Base-by-base conservation (phyloP, 208 protist species). In the Leishmania major region DNA sequence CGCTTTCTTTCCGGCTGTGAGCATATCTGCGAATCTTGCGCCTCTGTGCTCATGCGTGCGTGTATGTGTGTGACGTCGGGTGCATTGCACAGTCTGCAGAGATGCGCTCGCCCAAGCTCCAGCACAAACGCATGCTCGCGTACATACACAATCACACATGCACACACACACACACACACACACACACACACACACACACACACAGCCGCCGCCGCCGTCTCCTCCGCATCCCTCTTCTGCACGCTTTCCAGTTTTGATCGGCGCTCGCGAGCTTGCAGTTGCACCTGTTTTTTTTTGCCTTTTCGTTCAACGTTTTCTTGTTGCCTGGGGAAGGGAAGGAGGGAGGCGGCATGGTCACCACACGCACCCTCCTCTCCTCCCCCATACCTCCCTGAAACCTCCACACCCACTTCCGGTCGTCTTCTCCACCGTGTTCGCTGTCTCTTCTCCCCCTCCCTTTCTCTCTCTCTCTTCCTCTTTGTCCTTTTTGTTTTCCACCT, bases 251-350 rank as follows among this genome's bases (percentile, higher is more conserved):
- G n/a, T 76, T 62, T 76, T 60, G 72, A 55, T 37, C 6, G 72
- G 28, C 35, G 49, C 51, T 57, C 72, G 49, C 35, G 45, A 43
- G 13, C 15, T 31, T 62, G n/a, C 45, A 57, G n/a, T 43, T 13
- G 59, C 31, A 76, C 19, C 72, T 76, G 72, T 60, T 60, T 62
- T 60, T 37, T 76, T 76, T 43, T 19, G 8, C 60, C 49, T 76
- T 55, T 49, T 40, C 40, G 45, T 40, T 57, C 8, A 76, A 17
- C 51, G 49, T 60, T 43, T 76, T 45, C 49, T 60, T 76, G 49
- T 60, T 76, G 45, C 72, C 22, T 55, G 49, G 31, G 49, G 72
- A 51, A 45, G 51, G 51, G 51, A 55, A 55, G 51, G 51, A 53
- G 22, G 31, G 37, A 31, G 19, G 69, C 3, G 69, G 69, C 43